phyloP scores from a whole-genome alignment of 148 eudicot genomes.

The Cornus kousa region DNA sequence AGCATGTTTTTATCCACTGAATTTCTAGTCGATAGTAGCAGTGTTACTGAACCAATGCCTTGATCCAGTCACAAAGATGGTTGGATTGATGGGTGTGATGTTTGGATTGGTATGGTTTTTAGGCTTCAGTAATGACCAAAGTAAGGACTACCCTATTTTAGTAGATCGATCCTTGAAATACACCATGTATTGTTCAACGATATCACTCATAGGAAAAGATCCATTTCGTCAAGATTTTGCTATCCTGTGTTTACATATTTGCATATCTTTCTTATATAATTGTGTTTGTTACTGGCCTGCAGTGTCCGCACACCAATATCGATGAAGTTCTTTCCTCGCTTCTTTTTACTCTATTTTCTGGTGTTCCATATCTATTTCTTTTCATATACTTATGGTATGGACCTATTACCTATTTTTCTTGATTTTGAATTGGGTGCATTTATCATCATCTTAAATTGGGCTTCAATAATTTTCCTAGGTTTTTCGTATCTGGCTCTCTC shows the following conservation, averaged over 20 bases:
- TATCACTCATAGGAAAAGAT: background rate
- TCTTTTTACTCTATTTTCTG: slow-evolving; percentile 92
- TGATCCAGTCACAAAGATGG: background rate
- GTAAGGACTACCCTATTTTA: background rate
- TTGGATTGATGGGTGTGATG: background rate
- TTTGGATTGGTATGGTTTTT: background rate
- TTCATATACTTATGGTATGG: slow-evolving; percentile 86
- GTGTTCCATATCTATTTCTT: slow-evolving; percentile 97
- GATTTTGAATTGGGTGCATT: background rate
- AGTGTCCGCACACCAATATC: slow-evolving; percentile 99
- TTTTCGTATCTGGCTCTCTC: slow-evolving; percentile 93
- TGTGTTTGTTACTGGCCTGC: slow-evolving; percentile 35
- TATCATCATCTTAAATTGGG: slow-evolving; percentile 5
- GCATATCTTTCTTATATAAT: slow-evolving; percentile 5
- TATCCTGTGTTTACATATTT: background rate
- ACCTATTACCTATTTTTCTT: slow-evolving; percentile 15
- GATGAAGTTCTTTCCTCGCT: slow-evolving; percentile 98
- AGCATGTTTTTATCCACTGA: background rate
- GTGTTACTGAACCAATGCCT: background rate
- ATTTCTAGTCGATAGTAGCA: background rate
- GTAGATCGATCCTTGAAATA: background rate
- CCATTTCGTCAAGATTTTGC: background rate
- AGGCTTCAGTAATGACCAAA: background rate
- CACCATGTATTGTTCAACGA: background rate
- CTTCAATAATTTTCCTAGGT: slow-evolving; percentile 39